Evolutionary conservation across 257 asterid genomes (phyloP), one percentile per base, ranked within the genome.

Genomic region (Solanum pinnatisectum): DNA sequence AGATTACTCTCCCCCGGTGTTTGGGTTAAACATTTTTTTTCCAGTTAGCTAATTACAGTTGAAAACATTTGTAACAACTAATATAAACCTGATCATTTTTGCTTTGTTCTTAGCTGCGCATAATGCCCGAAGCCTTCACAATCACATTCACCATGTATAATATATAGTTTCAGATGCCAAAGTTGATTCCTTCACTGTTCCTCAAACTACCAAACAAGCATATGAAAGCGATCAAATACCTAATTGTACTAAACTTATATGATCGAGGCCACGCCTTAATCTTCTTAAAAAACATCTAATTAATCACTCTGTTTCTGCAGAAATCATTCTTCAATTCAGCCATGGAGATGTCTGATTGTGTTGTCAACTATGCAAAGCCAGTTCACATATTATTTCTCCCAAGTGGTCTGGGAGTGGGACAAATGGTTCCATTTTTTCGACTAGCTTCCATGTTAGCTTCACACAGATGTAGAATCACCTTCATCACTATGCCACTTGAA

Each of bases 371-470:
- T 27, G 56, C 32, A 9, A 85, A 85, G 40, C 42, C 67, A 49
- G 60, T 88, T 76, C 92, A 90, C 89, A 72, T 89, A 82, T 91
- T 89, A 37, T 82, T 90, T 71, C 83, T 91, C 74, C 92, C 93
- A 5, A 90, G 93, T 67, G 92, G 87, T 2, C 73, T 85, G 32
- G 85, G 93, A 83, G 84, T 74, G 13, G 91, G 92, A 52, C 89
- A 87, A 76, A 42, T 65, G 78, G 67, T 71, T 52, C 91, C 89
- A 13, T 87, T 91, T 78, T 25, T 83, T 79, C 91, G 84, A 30
- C 83, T 92, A 18, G 92, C 94, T 73, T 86, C 87, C 36, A 67
- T n/a, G 89, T 59, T 91, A 65, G 90, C 90, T 35, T 88, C 92
- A 0, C 37, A 36, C 12, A 89, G 36, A 39, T 88, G 88, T 89